Percentiles rank a stretch among this genome's conserved stretches.
phyloP scores from a whole-genome alignment of 148 eudicot genomes.

The Rhododendron simsii region DNA sequence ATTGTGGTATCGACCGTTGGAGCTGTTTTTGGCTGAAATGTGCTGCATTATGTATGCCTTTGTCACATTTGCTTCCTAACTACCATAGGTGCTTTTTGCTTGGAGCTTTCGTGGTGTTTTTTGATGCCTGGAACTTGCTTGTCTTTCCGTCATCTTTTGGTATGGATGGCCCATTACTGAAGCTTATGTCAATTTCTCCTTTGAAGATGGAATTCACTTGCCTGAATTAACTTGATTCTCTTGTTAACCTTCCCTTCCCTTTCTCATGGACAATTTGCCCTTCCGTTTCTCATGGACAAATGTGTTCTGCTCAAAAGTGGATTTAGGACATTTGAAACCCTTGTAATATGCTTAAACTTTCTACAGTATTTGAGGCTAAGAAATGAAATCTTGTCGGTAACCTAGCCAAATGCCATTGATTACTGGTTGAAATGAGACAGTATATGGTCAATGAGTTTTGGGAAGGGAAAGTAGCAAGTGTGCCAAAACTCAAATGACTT shows the following conservation, averaged over 20 bases:
- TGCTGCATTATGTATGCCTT: neutral
- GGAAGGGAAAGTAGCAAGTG: neutral
- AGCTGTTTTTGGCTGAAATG: slow-evolving; percentile 1
- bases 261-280: neutral
- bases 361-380: neutral
- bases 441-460: neutral
- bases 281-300: neutral
- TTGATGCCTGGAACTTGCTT: neutral
- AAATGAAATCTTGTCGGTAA: neutral
- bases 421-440: neutral
- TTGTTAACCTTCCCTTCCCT: neutral
- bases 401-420: neutral
- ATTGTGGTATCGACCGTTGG: neutral
- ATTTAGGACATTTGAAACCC: neutral
- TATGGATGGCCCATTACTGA: neutral
- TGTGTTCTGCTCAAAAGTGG: neutral
- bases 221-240: neutral
- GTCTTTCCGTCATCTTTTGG: neutral
- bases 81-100: slow-evolving; percentile 1
- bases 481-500: neutral
- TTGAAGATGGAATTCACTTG: neutral
- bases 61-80: neutral
- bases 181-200: neutral
- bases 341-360: neutral
- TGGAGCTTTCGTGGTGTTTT: neutral